Conservation (phyloP, 148 eudicot genomes). For the Euryodendron excelsum region DNA sequence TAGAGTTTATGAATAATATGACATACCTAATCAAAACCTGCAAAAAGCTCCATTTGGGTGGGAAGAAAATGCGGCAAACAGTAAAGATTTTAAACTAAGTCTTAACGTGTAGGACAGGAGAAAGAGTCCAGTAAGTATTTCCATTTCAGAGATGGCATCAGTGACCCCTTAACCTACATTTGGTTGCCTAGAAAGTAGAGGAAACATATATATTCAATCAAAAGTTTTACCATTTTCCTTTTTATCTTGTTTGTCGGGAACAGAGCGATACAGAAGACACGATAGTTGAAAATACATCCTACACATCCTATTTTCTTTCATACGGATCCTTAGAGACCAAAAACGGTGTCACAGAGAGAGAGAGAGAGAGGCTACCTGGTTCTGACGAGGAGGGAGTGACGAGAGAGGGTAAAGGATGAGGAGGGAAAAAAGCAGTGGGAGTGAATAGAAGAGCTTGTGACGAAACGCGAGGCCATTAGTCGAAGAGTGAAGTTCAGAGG, state of each 20-base stretch:
- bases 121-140: background rate
- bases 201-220: background rate
- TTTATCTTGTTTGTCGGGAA: background rate
- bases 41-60: background rate
- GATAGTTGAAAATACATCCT: background rate
- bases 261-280: background rate
- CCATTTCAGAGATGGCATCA: background rate
- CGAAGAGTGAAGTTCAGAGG: conserved; percentile 26
- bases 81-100: background rate
- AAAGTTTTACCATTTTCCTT: background rate
- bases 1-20: background rate
- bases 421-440: conserved; percentile 22
- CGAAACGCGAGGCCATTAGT: conserved; percentile 45
- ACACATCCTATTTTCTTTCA: background rate
- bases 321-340: background rate
- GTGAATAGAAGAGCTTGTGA: conserved; percentile 24
- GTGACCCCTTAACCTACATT: background rate
- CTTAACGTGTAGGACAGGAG: background rate
- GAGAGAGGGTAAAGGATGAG: conserved; percentile 14
- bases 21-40: background rate
- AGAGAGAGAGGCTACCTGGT: conserved; percentile 24
- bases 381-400: conserved; percentile 13
- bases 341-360: background rate
- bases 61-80: background rate
- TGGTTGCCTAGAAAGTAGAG: background rate